phyloP scores from a whole-genome alignment of 257 asterid genomes.

The Salvia splendens region DNA sequence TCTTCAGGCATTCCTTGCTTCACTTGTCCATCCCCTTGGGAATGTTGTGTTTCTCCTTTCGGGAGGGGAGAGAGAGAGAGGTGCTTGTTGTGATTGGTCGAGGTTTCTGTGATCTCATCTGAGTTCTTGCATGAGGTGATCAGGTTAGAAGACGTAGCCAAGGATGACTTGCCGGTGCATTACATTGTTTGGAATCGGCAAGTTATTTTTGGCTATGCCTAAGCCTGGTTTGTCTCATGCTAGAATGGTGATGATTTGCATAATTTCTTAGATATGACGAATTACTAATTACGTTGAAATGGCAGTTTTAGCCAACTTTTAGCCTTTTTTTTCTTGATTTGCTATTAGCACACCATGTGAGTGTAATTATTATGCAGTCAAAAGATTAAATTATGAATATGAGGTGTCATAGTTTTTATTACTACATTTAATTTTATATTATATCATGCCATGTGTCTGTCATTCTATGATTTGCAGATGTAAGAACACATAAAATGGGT shows the following conservation, averaged over 20 bases:
- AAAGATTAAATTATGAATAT: no score
- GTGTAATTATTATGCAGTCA: background rate
- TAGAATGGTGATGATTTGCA: conserved; percentile 51
- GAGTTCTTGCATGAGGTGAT: conserved; percentile 68
- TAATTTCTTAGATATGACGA: background rate
- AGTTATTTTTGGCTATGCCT: conserved; percentile 68
- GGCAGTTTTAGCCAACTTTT: background rate
- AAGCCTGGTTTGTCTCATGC: conserved; percentile 59
- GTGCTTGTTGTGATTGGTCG: conserved; percentile 14
- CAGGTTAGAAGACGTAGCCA: conserved; percentile 69
- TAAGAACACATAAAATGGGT: background rate
- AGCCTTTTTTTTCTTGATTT: background rate
- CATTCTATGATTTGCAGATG: conserved; percentile 18
- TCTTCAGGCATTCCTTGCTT: conserved; percentile 20
- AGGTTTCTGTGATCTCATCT: conserved; percentile 39
- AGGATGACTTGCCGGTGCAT: conserved; percentile 95
- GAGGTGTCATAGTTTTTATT: background rate
- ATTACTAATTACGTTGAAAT: background rate
- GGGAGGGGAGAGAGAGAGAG: conserved; percentile 19
- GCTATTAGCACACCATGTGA: no score
- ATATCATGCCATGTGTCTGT: background rate
- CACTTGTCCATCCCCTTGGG: background rate
- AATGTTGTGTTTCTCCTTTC: conserved; percentile 33
- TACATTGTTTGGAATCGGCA: conserved; percentile 36
- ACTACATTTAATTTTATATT: background rate